A percentile compares a stretch with the other conserved stretches of the same genome.
Evolutionary conservation across 495 filamentous ascomycete species (phyloP).

Genomic region (Talaromyces trachyspermus): DNA sequence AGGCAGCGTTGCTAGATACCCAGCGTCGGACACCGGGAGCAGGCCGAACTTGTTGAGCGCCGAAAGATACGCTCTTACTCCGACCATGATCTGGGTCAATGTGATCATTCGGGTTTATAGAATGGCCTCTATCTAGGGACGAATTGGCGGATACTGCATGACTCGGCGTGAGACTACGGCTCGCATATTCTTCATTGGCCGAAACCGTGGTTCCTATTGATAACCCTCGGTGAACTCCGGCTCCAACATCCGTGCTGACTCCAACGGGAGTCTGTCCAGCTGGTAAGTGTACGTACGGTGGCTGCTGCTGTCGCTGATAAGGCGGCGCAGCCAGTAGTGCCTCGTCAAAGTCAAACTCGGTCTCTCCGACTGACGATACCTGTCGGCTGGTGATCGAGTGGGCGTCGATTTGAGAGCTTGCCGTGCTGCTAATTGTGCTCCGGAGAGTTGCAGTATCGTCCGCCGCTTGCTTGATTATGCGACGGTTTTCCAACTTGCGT

Average conservation of each 20-base stretch:
- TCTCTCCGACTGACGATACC: slow-evolving; percentile 21
- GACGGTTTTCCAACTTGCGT: slow-evolving; percentile 24
- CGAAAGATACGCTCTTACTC: slow-evolving; percentile 21
- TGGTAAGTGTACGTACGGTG: no score
- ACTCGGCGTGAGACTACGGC: slow-evolving; percentile 11
- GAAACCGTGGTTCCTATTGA: background rate
- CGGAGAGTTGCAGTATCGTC: slow-evolving; percentile 35
- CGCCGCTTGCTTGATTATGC: slow-evolving; percentile 32
- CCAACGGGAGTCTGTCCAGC: no score
- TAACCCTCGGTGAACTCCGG: background rate
- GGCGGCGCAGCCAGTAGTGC: slow-evolving; percentile 19
- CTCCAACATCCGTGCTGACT: background rate
- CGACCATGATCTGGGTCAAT: slow-evolving; percentile 15
- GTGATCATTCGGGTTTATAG: slow-evolving; percentile 6
- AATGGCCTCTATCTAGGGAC: slow-evolving; percentile 12
- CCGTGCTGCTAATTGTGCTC: slow-evolving; percentile 19
- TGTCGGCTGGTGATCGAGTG: slow-evolving; percentile 24
- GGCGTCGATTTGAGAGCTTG: slow-evolving; percentile 18
- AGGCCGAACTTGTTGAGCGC: slow-evolving; percentile 7
- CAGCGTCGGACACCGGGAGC: slow-evolving; percentile 15
- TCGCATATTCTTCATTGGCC: slow-evolving; percentile 19
- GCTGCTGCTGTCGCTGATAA: slow-evolving; percentile 17
- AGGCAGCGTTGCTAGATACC: slow-evolving; percentile 13
- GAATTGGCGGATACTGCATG: slow-evolving; percentile 15
- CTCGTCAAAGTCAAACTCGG: slow-evolving; percentile 29